Conservation (phyloP, 768 basidiomycete species). For the Tricholoma matsutake region DNA sequence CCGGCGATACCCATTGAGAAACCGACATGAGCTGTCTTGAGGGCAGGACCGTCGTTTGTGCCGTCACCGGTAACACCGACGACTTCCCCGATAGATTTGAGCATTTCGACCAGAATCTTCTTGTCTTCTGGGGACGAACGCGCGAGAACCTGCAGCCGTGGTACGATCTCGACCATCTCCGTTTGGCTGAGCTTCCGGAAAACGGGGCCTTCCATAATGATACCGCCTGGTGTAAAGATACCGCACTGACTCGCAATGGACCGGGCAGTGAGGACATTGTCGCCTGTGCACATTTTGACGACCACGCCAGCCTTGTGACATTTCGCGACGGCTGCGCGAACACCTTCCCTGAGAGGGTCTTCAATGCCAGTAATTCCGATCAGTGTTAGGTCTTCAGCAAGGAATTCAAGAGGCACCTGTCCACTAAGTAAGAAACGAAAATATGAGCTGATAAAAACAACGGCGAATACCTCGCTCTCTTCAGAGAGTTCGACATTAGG, state of each 20-base stretch:
- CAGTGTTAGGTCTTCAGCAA: constrained; percentile 74
- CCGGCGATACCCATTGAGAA: constrained; percentile 97
- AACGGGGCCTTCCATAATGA: constrained; percentile 97
- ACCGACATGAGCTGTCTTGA: constrained; percentile 94
- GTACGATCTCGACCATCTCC: constrained; percentile 81
- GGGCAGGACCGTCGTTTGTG: constrained; percentile 95
- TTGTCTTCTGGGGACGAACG: constrained; percentile 98
- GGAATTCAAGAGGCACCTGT: constrained; percentile 64
- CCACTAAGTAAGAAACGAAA: constrained; percentile 12
- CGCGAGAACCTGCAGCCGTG: constrained; percentile 92
- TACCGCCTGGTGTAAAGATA: constrained; percentile 88
- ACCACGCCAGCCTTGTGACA: constrained; percentile 87
- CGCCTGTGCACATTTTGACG: constrained; percentile 99
- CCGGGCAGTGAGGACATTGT: constrained; percentile 93
- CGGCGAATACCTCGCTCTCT: constrained; percentile 49
- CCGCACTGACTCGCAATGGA: constrained; percentile 97
- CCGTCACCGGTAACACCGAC: constrained; percentile 98
- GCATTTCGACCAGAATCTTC: constrained; percentile 84
- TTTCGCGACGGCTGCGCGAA: constrained; percentile 82
- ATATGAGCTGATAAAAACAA: neutral
- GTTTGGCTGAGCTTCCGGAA: constrained; percentile 75
- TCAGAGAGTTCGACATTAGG: constrained; percentile 34
- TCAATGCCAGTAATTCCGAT: constrained; percentile 94
- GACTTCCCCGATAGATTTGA: constrained; percentile 84
- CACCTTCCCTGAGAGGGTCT: constrained; percentile 90